These are phyloP conservation scores for Phallus indusiatus DNA, from an alignment of 768 basidiomycete species.

Conservation along the genomic window DNA sequence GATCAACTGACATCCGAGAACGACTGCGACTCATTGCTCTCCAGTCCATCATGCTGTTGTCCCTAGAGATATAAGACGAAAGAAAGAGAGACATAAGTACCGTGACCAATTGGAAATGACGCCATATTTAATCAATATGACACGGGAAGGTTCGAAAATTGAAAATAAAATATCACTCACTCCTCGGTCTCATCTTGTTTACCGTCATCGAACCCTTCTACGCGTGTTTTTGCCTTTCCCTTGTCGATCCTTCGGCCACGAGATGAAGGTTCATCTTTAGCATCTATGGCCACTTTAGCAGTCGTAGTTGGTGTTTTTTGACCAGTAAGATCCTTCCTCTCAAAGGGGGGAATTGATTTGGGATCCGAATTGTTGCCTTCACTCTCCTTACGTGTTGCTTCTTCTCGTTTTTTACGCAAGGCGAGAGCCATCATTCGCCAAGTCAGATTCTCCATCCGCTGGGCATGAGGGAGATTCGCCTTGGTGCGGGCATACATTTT, in stretches of 20 bases:
- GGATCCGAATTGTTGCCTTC: conserved; percentile 7
- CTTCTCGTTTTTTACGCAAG: conserved; percentile 79
- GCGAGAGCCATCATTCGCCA: conserved; percentile 99
- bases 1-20: conserved; percentile 60
- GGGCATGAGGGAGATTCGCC: conserved; percentile 81
- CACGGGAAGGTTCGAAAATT: conserved; percentile 13
- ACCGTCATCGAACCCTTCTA: conserved; percentile 72
- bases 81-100: conserved; percentile 17
- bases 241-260: conserved; percentile 73
- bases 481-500: conserved; percentile 90
- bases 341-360: conserved; percentile 11
- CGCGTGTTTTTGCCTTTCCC: conserved; percentile 67
- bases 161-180: conserved; percentile 36
- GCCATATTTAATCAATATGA: conserved; percentile 11
- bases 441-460: conserved; percentile 95
- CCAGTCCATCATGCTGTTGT: conserved; percentile 78
- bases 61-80: conserved; percentile 26
- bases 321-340: conserved; percentile 12
- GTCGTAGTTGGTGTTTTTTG: not conserved
- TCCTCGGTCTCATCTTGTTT: conserved; percentile 67
- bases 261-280: conserved; percentile 12
- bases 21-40: conserved; percentile 83
- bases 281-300: not conserved
- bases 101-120: conserved; percentile 7
- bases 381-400: conserved; percentile 29